These are phyloP conservation scores for Amanita rubescens DNA, from an alignment of 768 basidiomycete genomes.

Conservation along the genomic window DNA sequence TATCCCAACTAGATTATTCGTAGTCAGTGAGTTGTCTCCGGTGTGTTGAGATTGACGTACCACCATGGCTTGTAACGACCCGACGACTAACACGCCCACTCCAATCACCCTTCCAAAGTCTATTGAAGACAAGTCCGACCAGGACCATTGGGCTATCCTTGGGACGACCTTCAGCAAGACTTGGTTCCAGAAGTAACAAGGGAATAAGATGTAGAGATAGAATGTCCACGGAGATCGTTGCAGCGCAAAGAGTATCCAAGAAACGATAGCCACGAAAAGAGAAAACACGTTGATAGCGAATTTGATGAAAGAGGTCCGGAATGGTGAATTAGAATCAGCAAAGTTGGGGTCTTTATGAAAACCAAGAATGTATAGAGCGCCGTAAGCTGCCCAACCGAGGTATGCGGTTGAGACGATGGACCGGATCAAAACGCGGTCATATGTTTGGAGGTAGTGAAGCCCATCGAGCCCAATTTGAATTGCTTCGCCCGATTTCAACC, in stretches of 20 bases:
- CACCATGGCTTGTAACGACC: constrained; percentile 61
- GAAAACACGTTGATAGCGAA: constrained; percentile 14
- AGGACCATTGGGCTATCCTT: constrained; percentile 9
- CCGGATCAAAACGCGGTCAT: constrained; percentile 69
- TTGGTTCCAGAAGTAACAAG: constrained; percentile 70
- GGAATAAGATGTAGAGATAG: constrained; percentile 69
- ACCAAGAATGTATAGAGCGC: constrained; percentile 49
- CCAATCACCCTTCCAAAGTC: constrained; percentile 3
- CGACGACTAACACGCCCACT: constrained; percentile 24
- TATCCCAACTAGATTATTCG: constrained; percentile 49
- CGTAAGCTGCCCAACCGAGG: constrained; percentile 69
- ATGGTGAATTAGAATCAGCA: neutral
- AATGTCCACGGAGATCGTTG: constrained; percentile 66
- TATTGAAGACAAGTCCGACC: constrained; percentile 1
- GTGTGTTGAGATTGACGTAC: constrained; percentile 32
- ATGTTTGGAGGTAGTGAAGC: constrained; percentile 76
- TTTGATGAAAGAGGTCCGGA: neutral
- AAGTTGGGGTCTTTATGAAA: constrained; percentile 19
- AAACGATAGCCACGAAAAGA: constrained; percentile 22
- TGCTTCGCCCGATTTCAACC: constrained; percentile 40
- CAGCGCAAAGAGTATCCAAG: constrained; percentile 47
- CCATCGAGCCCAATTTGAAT: constrained; percentile 51
- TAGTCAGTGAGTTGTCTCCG: neutral
- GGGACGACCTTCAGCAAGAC: constrained; percentile 28
- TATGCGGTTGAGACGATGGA: constrained; percentile 67